These are phyloP conservation scores for Nemania sp. DNA, from an alignment of 2,329 filamentous ascomycete genomes.

Conservation along the genomic window DNA sequence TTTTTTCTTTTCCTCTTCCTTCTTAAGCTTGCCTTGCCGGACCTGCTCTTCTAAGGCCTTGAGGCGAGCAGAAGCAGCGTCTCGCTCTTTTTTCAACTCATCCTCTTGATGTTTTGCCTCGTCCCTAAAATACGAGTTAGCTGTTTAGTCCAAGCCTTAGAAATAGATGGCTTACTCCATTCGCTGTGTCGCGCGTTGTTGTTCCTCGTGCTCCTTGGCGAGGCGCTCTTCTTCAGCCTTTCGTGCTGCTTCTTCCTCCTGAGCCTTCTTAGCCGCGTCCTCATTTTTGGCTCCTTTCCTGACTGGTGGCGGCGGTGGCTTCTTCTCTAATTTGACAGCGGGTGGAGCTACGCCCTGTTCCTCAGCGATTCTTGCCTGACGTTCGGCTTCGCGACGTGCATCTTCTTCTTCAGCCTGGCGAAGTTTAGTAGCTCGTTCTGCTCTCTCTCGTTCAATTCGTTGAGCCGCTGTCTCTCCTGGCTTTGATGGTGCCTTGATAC, in stretches of 20 bases:
- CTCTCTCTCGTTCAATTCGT: constrained; percentile 86
- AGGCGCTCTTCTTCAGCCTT: constrained; percentile 75
- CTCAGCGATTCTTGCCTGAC: constrained; percentile 83
- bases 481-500: constrained; percentile 86
- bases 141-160: constrained; percentile 10
- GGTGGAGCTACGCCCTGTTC: constrained; percentile 77
- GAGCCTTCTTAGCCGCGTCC: constrained; percentile 52
- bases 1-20: constrained; percentile 93
- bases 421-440: constrained; percentile 87
- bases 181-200: constrained; percentile 77
- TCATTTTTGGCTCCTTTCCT: constrained; percentile 77
- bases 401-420: constrained; percentile 95
- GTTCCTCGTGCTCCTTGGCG: constrained; percentile 78
- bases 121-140: constrained; percentile 64
- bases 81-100: constrained; percentile 82
- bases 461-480: constrained; percentile 84
- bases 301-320: constrained; percentile 81
- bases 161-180: constrained; percentile 79
- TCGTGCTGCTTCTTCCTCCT: constrained; percentile 68
- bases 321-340: constrained; percentile 66
- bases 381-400: constrained; percentile 85
- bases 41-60: constrained; percentile 95
- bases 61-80: constrained; percentile 84
- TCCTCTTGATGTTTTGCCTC: constrained; percentile 81
- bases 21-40: constrained; percentile 91